These are phyloP conservation scores for Microcyclospora tardicrescens DNA, from an alignment of 2,329 filamentous ascomycete species.

Conservation along the genomic window DNA sequence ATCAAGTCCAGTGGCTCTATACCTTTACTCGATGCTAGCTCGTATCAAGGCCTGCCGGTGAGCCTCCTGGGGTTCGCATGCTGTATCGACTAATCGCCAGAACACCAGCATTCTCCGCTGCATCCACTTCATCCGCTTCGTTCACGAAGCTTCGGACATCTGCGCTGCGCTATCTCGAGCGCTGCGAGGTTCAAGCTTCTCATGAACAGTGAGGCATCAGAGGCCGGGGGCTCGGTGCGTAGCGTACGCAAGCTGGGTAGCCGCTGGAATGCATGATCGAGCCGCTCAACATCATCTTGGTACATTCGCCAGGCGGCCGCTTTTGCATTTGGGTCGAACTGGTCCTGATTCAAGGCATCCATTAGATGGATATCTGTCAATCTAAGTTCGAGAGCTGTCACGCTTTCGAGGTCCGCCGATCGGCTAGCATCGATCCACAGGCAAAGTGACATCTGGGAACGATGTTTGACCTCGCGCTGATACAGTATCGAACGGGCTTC, in stretches of 20 bases:
- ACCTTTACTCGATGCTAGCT: too few relatives aligned
- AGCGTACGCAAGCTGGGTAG: conserved; percentile 12
- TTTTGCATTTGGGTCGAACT: not conserved
- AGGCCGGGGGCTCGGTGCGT: conserved; percentile 10
- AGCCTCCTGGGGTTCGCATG: not conserved
- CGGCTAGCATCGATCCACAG: conserved; percentile 14
- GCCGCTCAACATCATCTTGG: conserved; percentile 12
- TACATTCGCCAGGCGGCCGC: conserved; percentile 18
- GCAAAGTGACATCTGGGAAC: conserved; percentile 16
- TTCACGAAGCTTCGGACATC: conserved; percentile 4
- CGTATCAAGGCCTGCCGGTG: too few relatives aligned
- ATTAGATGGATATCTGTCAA: conserved; percentile 19
- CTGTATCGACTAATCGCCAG: too few relatives aligned
- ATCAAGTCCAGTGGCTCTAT: too few relatives aligned
- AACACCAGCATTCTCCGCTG: too few relatives aligned
- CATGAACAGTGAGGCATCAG: conserved; percentile 12
- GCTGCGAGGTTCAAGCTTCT: conserved; percentile 15
- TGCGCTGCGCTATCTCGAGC: conserved; percentile 9
- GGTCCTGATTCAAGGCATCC: conserved; percentile 7
- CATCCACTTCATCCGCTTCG: too few relatives aligned
- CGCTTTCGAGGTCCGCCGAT: conserved; percentile 10
- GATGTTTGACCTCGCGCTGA: conserved; percentile 12
- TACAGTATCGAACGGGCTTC: conserved; percentile 12
- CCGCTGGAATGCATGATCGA: conserved; percentile 10
- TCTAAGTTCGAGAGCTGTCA: conserved; percentile 10